A percentile compares a stretch with the other conserved stretches of the same genome.
Evolutionary conservation across 768 basidiomycete species (phyloP).

Genomic region (Pluteus cervinus): DNA sequence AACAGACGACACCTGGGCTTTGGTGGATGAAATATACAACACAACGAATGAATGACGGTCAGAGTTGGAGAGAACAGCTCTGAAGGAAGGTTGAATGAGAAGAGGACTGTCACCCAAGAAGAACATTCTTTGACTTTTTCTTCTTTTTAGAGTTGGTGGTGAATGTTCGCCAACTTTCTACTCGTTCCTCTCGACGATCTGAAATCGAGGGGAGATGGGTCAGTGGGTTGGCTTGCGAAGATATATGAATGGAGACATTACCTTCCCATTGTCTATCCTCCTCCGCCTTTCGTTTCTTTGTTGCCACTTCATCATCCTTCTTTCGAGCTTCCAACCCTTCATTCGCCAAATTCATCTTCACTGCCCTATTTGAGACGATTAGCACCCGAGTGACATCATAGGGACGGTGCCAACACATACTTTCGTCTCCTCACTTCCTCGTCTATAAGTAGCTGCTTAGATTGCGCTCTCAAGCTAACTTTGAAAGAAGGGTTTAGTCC

Average conservation of each 20-base stretch:
- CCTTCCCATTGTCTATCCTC: constrained; percentile 91
- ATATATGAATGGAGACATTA: constrained; percentile 24
- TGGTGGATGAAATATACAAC: constrained; percentile 15
- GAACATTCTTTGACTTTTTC: constrained; percentile 75
- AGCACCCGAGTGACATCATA: constrained; percentile 4
- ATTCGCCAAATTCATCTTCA: constrained; percentile 89
- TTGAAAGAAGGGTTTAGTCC: constrained; percentile 60
- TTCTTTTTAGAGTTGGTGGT: constrained; percentile 58
- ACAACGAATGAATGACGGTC: no score
- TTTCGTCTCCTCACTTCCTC: constrained; percentile 84
- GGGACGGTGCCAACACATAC: constrained; percentile 34
- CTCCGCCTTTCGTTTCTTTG: constrained; percentile 82
- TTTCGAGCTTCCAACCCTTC: constrained; percentile 90
- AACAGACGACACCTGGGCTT: constrained; percentile 16
- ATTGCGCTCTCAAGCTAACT: constrained; percentile 58
- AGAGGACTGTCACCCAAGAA: constrained; percentile 47
- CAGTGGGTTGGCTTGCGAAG: background rate
- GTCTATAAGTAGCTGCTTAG: constrained; percentile 84
- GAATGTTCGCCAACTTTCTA: constrained; percentile 81
- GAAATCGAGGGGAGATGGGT: constrained; percentile 1
- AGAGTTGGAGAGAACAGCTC: background rate
- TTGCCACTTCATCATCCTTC: constrained; percentile 78
- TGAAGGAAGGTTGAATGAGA: constrained; percentile 10
- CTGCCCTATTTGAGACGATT: constrained; percentile 43
- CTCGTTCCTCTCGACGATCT: constrained; percentile 77